phyloP scores from a whole-genome alignment of 345 rosid species.

The Salix purpurea region DNA sequence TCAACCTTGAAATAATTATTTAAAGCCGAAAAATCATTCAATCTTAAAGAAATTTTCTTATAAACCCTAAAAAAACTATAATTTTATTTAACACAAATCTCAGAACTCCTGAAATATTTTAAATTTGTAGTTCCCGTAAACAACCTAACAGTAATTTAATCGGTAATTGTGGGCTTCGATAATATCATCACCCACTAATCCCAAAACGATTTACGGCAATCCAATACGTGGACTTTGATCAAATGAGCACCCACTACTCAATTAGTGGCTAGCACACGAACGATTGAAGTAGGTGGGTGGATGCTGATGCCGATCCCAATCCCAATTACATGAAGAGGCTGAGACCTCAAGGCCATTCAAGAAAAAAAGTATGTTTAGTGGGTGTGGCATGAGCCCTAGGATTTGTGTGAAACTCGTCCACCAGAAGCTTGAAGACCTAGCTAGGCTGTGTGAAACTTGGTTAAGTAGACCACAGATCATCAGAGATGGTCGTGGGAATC shows the following conservation, averaged over 20 bases:
- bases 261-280: background rate
- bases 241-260: background rate
- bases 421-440: background rate
- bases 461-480: too few relatives aligned
- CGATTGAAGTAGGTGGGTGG: background rate
- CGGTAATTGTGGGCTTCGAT: too few relatives aligned
- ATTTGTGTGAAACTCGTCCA: background rate
- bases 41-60: too few relatives aligned
- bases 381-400: background rate
- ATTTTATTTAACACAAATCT: too few relatives aligned
- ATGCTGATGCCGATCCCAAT: background rate
- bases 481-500: too few relatives aligned
- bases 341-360: background rate
- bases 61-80: too few relatives aligned
- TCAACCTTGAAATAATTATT: too few relatives aligned
- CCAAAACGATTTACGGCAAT: background rate
- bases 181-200: too few relatives aligned
- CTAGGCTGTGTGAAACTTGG: background rate
- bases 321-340: background rate
- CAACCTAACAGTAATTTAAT: too few relatives aligned
- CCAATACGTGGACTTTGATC: background rate
- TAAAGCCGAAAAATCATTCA: too few relatives aligned
- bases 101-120: too few relatives aligned
- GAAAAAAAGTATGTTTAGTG: background rate
- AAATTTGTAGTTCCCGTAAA: too few relatives aligned